Conservation (phyloP, 768 basidiomycete species). For the Galerina sulciceps region DNA sequence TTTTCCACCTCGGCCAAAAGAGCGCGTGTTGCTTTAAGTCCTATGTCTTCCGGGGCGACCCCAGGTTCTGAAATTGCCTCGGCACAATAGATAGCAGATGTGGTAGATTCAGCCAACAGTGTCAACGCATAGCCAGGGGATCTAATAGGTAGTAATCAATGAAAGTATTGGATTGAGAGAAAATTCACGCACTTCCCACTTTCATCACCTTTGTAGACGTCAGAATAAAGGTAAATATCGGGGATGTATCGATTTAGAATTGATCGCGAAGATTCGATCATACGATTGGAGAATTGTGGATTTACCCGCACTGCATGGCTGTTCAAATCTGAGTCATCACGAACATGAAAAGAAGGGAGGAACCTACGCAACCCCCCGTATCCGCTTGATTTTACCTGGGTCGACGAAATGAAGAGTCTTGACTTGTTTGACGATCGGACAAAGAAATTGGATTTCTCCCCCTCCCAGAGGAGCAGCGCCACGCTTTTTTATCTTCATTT, state of each 20-base stretch:
- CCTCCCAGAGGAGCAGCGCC: slow-evolving; percentile 91
- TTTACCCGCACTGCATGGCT: slow-evolving; percentile 97
- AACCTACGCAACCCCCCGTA: slow-evolving; percentile 93
- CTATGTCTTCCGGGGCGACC: slow-evolving; percentile 91
- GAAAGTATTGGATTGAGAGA: background rate
- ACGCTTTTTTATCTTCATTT: slow-evolving; percentile 86
- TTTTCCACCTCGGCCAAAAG: slow-evolving; percentile 78
- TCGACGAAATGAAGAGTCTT: slow-evolving; percentile 94
- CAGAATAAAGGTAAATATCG: slow-evolving; percentile 97
- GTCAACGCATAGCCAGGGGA: slow-evolving; percentile 96
- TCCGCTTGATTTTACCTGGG: slow-evolving; percentile 89
- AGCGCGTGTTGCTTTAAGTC: slow-evolving; percentile 75
- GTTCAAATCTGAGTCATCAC: slow-evolving; percentile 9
- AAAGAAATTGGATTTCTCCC: slow-evolving; percentile 92
- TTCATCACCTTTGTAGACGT: slow-evolving; percentile 97
- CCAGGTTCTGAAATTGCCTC: slow-evolving; percentile 87
- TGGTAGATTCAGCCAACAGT: slow-evolving; percentile 90
- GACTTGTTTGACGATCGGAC: slow-evolving; percentile 87
- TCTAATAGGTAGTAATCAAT: slow-evolving; percentile 42
- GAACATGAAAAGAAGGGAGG: background rate
- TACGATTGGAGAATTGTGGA: slow-evolving; percentile 96
- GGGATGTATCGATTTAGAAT: slow-evolving; percentile 96
- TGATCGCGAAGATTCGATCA: slow-evolving; percentile 94
- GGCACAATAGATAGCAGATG: slow-evolving; percentile 83
- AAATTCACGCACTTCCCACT: slow-evolving; percentile 82